A percentile compares a stretch with the other conserved stretches of the same genome.
Evolutionary conservation across 1,284 basidiomycete species (phyloP).

Genomic region (Tylopilus orsonianus): DNA sequence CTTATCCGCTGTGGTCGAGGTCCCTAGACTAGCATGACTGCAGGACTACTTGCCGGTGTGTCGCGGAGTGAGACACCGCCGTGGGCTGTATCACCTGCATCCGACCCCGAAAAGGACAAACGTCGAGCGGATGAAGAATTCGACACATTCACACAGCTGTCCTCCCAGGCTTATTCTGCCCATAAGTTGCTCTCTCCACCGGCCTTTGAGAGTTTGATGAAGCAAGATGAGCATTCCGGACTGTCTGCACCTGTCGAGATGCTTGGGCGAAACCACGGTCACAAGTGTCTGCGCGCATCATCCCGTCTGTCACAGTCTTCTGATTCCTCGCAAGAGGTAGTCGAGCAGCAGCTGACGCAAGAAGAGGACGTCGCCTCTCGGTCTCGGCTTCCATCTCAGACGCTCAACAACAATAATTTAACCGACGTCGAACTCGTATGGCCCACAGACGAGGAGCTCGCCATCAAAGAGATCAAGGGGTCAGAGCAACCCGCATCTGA

Average conservation of each 20-base stretch:
- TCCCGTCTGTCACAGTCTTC: constrained; percentile 24
- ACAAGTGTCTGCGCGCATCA: constrained; percentile 9
- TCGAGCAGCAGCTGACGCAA: constrained; percentile 34
- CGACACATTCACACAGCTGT: constrained; percentile 20
- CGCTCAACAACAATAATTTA: constrained; percentile 7
- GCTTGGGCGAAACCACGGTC: constrained; percentile 18
- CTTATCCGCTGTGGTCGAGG: neutral
- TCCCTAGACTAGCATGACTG: constrained; percentile 6
- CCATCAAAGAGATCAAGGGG: neutral
- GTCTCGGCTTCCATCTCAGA: neutral
- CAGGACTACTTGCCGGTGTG: constrained; percentile 10
- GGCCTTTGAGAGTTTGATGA: constrained; percentile 27
- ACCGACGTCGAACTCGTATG: constrained; percentile 27
- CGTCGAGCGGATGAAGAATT: constrained; percentile 5
- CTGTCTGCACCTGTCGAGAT: constrained; percentile 21
- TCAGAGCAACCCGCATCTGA: neutral
- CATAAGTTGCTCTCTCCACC: constrained; percentile 32
- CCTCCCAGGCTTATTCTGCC: constrained; percentile 21
- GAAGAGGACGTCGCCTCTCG: constrained; percentile 18
- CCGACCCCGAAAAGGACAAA: neutral
- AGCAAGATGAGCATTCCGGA: constrained; percentile 4
- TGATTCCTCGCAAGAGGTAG: constrained; percentile 31
- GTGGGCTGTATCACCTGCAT: neutral
- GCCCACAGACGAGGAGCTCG: constrained; percentile 27
- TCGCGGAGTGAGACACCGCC: constrained; percentile 6